Conservation (phyloP, 2,329 filamentous ascomycete genomes). For the Aspergillus felis region DNA sequence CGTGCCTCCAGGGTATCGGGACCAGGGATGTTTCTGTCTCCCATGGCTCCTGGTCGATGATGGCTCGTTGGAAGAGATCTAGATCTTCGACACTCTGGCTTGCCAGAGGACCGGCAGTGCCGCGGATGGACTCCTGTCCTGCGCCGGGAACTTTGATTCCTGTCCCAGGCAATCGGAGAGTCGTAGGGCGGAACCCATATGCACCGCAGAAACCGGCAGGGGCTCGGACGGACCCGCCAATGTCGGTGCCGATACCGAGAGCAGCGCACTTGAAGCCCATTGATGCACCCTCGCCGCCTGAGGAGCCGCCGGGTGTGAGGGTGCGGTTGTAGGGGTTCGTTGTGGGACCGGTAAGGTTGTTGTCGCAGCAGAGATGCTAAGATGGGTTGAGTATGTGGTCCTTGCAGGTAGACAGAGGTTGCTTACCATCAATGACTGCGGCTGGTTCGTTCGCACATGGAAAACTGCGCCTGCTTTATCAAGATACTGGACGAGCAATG, state of each 20-base stretch:
- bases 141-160: slow-evolving; percentile 25
- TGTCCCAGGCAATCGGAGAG: slow-evolving; percentile 28
- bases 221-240: slow-evolving; percentile 45
- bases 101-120: slow-evolving; percentile 28
- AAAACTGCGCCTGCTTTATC: slow-evolving; percentile 39
- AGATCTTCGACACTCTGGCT: slow-evolving; percentile 30
- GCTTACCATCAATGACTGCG: slow-evolving; percentile 38
- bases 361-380: slow-evolving; percentile 35
- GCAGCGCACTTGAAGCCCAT: slow-evolving; percentile 40
- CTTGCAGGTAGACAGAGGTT: neutral
- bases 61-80: slow-evolving; percentile 35
- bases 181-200: slow-evolving; percentile 43
- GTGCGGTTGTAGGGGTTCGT: slow-evolving; percentile 40
- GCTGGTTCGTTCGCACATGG: slow-evolving; percentile 43
- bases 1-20: slow-evolving; percentile 40
- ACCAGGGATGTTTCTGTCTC: slow-evolving; percentile 38
- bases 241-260: slow-evolving; percentile 46
- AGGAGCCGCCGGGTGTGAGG: slow-evolving; percentile 41
- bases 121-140: slow-evolving; percentile 38
- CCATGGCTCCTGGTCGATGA: slow-evolving; percentile 42
- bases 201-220: slow-evolving; percentile 45
- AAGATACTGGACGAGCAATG: slow-evolving; percentile 30
- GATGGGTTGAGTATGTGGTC: neutral
- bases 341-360: slow-evolving; percentile 40
- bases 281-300: slow-evolving; percentile 44